phyloP scores from a whole-genome alignment of 352 stramenopile genomes.

The Pythium biforme region DNA sequence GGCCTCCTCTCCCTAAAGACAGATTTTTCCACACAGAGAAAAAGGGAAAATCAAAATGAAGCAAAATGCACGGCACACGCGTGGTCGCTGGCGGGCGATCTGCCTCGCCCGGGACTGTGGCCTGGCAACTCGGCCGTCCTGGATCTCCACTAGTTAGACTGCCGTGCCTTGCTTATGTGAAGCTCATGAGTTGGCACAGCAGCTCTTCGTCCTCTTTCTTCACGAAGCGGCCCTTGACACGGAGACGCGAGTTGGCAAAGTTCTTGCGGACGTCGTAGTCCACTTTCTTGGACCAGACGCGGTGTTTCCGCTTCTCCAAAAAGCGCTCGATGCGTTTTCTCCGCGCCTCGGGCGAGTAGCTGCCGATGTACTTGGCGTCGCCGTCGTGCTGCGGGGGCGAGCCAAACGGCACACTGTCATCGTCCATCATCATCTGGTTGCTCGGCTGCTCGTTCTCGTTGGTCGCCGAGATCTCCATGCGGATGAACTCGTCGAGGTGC shows the following conservation, averaged over 20 bases:
- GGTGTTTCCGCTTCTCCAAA: constrained; percentile 90
- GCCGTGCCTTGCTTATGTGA: constrained; percentile 62
- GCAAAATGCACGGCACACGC: too few relatives aligned
- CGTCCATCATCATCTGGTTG: constrained; percentile 21
- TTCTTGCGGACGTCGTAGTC: constrained; percentile 99
- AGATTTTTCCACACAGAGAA: constrained; percentile 3
- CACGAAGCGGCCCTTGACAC: constrained; percentile 98
- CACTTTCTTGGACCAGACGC: constrained; percentile 97
- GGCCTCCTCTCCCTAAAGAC: neutral
- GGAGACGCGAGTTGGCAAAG: constrained; percentile 97
- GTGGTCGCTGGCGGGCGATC: neutral
- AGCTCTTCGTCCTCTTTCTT: constrained; percentile 98
- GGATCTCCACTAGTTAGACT: too few relatives aligned
- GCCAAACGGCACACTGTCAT: neutral
- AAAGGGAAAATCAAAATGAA: constrained; percentile 3
- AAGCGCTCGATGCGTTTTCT: constrained; percentile 88
- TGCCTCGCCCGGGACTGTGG: neutral
- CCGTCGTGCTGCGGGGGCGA: constrained; percentile 10
- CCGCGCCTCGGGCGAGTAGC: constrained; percentile 85
- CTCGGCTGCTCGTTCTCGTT: constrained; percentile 49
- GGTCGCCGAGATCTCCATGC: constrained; percentile 74
- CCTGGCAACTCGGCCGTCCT: neutral
- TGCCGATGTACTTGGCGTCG: constrained; percentile 78
- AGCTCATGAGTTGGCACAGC: constrained; percentile 79
- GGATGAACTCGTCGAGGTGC: constrained; percentile 77